Evolutionary conservation across 192 early-diverging fungal genomes (phyloP).

Genomic region (Chytriomyces sp.): DNA sequence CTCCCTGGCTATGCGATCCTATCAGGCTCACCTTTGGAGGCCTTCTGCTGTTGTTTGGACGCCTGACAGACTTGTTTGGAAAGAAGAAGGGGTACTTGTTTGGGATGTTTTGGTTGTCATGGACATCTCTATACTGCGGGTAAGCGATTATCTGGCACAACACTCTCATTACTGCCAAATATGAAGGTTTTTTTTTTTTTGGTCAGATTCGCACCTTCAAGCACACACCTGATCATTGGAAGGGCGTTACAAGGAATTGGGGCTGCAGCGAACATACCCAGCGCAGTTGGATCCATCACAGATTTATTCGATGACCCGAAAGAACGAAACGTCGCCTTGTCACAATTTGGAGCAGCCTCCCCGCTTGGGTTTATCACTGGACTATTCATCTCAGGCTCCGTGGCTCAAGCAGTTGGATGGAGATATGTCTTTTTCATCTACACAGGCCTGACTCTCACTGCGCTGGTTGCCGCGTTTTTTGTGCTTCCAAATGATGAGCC

Average conservation of each 20-base stretch:
- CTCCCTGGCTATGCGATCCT: no score
- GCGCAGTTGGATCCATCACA: slow-evolving; percentile 37
- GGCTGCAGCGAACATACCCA: slow-evolving; percentile 38
- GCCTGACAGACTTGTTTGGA: slow-evolving; percentile 41
- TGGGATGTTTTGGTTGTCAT: slow-evolving; percentile 32
- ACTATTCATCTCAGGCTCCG: slow-evolving; percentile 35
- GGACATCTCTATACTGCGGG: not conserved
- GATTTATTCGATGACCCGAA: slow-evolving; percentile 32
- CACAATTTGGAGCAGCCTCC: slow-evolving; percentile 34
- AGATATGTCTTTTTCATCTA: slow-evolving; percentile 36
- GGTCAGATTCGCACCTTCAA: slow-evolving; percentile 36
- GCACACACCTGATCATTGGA: slow-evolving; percentile 43
- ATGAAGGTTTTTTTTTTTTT: slow-evolving; percentile 32
- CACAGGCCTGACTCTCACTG: slow-evolving; percentile 20
- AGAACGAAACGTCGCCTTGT: slow-evolving; percentile 33
- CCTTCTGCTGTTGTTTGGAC: slow-evolving; percentile 40
- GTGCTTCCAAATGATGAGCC: slow-evolving; percentile 26
- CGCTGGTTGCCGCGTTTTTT: slow-evolving; percentile 17
- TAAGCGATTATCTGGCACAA: not conserved
- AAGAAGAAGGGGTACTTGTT: slow-evolving; percentile 33
- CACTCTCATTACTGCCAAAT: not conserved
- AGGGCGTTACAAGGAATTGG: slow-evolving; percentile 44
- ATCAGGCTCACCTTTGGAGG: slow-evolving; percentile 40
- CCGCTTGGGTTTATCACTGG: slow-evolving; percentile 39
- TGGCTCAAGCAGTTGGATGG: slow-evolving; percentile 36